Conservation (phyloP, 1,284 basidiomycete genomes). For the Golubevia pallescens region DNA sequence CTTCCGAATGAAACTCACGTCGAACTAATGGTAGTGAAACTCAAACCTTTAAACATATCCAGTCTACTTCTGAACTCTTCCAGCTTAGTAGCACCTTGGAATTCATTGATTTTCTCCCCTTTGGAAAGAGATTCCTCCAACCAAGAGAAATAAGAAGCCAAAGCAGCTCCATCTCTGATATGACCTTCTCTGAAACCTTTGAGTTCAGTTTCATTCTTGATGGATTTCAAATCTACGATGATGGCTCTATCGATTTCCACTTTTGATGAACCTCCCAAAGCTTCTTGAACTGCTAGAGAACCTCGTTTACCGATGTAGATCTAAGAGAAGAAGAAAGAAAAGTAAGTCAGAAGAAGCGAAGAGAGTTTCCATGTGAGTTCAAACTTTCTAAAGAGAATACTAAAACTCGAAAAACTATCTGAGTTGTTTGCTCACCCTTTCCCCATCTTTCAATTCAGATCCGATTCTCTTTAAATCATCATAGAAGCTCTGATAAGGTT, state of each 20-base stretch:
- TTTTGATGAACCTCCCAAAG: slow-evolving; percentile 47
- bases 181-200: slow-evolving; percentile 88
- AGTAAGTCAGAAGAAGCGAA: too few species aligned
- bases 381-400: too few species aligned
- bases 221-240: slow-evolving; percentile 80
- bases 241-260: slow-evolving; percentile 35
- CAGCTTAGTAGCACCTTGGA: slow-evolving; percentile 78
- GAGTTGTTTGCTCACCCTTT: slow-evolving; percentile 13
- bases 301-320: slow-evolving; percentile 55
- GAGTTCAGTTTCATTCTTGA: slow-evolving; percentile 86
- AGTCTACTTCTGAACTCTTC: slow-evolving; percentile 80
- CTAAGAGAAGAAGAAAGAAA: slow-evolving; percentile 2
- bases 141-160: slow-evolving; percentile 82
- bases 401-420: too few species aligned
- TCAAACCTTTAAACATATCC: slow-evolving; percentile 81
- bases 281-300: slow-evolving; percentile 53
- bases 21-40: slow-evolving; percentile 90
- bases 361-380: too few species aligned
- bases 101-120: slow-evolving; percentile 77
- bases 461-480: slow-evolving; percentile 38
- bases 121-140: slow-evolving; percentile 79
- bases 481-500: slow-evolving; percentile 70
- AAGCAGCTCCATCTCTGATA: slow-evolving; percentile 86
- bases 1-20: too few species aligned
- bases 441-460: slow-evolving; percentile 18